phyloP scores from a whole-genome alignment of 176 grass and related monocot species.

The Saccharum officinarum region DNA sequence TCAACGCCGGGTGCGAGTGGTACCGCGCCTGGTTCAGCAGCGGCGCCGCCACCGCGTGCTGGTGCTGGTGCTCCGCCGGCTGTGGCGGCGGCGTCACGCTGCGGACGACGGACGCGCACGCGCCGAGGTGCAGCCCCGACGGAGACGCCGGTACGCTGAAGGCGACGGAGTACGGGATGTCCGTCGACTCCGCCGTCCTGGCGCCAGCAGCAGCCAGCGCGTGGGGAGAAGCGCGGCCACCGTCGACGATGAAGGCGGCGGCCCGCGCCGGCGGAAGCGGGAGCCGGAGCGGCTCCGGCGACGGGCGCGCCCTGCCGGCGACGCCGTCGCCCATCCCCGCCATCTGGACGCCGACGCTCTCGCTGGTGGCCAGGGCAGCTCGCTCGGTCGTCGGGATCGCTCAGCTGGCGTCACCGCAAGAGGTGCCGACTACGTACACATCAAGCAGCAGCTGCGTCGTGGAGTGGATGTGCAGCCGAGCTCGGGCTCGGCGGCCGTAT shows the following conservation, averaged over 20 bases:
- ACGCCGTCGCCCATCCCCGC: not conserved
- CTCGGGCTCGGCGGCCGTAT: not conserved
- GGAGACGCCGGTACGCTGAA: conserved; percentile 66
- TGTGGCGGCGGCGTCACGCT: not conserved
- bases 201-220: too few relatives aligned
- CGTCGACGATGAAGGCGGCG: too few relatives aligned
- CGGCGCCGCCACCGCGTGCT: not conserved
- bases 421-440: too few relatives aligned
- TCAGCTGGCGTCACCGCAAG: too few relatives aligned
- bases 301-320: not conserved
- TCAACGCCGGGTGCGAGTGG: conserved; percentile 49
- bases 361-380: not conserved
- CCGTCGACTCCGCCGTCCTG: not conserved
- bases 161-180: not conserved
- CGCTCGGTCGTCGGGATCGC: too few relatives aligned
- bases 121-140: conserved; percentile 48
- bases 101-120: not conserved
- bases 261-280: not conserved
- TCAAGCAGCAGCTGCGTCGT: too few relatives aligned
- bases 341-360: conserved; percentile 17
- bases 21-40: conserved; percentile 34
- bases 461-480: not conserved
- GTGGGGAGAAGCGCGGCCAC: too few relatives aligned
- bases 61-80: too few relatives aligned
- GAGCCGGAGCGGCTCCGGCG: not conserved